These are phyloP conservation scores for Amanita thiersii DNA, from an alignment of 768 basidiomycete species.

Conservation along the genomic window DNA sequence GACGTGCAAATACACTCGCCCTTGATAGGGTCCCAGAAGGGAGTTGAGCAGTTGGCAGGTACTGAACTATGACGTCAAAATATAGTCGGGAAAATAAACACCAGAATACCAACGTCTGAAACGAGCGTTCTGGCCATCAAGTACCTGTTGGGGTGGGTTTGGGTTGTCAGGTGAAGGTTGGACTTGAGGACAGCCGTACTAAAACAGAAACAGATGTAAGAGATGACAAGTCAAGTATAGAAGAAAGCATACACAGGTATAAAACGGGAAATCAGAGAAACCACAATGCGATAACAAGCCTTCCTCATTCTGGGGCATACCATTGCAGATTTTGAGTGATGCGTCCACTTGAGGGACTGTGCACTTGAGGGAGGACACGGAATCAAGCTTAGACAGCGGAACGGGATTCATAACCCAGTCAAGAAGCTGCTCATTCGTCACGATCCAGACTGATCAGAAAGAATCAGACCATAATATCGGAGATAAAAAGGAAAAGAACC, in stretches of 20 bases:
- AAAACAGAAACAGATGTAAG: constrained; percentile 1
- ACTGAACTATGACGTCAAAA: constrained; percentile 26
- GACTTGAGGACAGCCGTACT: constrained; percentile 68
- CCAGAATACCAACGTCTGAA: constrained; percentile 39
- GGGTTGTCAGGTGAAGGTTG: constrained; percentile 52
- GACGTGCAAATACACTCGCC: constrained; percentile 58
- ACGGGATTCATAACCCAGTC: constrained; percentile 69
- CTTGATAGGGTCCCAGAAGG: constrained; percentile 74
- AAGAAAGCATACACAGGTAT: constrained; percentile 52
- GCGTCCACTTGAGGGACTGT: constrained; percentile 49
- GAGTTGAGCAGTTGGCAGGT: constrained; percentile 63
- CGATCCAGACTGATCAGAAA: constrained; percentile 53
- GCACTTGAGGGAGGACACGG: constrained; percentile 51
- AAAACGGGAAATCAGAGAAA: constrained; percentile 74
- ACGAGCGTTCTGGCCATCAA: constrained; percentile 37
- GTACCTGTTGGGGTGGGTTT: constrained; percentile 52
- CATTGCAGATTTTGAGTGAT: constrained; percentile 61
- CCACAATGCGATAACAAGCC: constrained; percentile 54
- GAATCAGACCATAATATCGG: not conserved
- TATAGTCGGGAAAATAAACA: not conserved
- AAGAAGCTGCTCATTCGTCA: constrained; percentile 63
- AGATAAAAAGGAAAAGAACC: constrained; percentile 14
- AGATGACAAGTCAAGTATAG: not conserved
- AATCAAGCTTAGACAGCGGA: constrained; percentile 49
- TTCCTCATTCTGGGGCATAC: constrained; percentile 58